phyloP scores from a whole-genome alignment of 2,329 filamentous ascomycete genomes.

The Ceratocystis huliohia region DNA sequence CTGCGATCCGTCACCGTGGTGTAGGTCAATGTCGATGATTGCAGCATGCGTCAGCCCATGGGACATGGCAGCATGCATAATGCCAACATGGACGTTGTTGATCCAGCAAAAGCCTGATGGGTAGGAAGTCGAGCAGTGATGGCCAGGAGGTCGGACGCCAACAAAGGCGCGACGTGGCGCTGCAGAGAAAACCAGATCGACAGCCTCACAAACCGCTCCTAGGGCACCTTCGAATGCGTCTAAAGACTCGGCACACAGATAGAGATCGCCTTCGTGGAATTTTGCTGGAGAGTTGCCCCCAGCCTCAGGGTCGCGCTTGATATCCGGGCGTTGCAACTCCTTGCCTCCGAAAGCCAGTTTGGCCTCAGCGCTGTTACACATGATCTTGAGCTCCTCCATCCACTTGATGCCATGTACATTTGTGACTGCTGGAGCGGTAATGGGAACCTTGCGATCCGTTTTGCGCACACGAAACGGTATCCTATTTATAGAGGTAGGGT shows the following conservation, averaged over 20 bases:
- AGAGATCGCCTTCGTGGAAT: constrained; percentile 81
- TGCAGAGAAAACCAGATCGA: constrained; percentile 64
- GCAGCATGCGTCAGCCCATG: constrained; percentile 87
- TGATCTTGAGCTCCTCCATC: constrained; percentile 80
- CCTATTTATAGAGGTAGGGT: constrained; percentile 41
- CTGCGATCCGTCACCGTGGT: constrained; percentile 93
- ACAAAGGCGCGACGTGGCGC: constrained; percentile 70
- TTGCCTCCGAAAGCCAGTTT: constrained; percentile 66
- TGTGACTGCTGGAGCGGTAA: constrained; percentile 66
- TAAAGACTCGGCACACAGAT: constrained; percentile 75
- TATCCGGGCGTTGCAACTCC: constrained; percentile 60
- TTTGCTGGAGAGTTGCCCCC: constrained; percentile 32
- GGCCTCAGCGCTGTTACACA: constrained; percentile 70
- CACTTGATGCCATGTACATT: constrained; percentile 83
- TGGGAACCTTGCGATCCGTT: constrained; percentile 55
- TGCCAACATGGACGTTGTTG: constrained; percentile 95
- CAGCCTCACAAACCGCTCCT: constrained; percentile 83
- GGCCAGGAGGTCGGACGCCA: constrained; percentile 80
- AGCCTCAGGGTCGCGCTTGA: constrained; percentile 39
- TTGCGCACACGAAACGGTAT: constrained; percentile 78
- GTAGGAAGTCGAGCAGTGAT: constrained; percentile 80
- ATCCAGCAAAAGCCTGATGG: constrained; percentile 98
- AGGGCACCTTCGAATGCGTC: constrained; percentile 81
- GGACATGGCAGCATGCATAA: constrained; percentile 72
- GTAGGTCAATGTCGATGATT: constrained; percentile 83